Evolutionary conservation across 2,329 filamentous ascomycete genomes (phyloP).

Genomic region (Penicillium digitatum): DNA sequence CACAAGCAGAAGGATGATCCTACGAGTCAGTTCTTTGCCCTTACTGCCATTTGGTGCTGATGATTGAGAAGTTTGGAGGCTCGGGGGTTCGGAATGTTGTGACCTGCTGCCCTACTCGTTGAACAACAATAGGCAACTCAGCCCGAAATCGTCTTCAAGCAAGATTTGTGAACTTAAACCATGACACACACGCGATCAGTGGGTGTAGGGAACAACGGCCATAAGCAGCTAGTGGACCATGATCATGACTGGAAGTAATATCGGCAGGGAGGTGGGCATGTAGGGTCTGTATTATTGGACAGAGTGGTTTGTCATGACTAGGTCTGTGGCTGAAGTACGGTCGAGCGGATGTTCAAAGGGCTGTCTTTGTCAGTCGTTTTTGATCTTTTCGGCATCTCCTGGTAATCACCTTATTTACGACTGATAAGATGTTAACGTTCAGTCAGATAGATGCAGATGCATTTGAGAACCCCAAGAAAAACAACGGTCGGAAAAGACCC

Average conservation of each 20-base stretch:
- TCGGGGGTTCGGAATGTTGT: conserved; percentile 12
- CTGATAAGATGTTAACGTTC: background rate
- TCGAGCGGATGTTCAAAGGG: background rate
- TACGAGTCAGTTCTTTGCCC: conserved; percentile 28
- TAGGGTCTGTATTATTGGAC: no score
- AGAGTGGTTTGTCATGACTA: no score
- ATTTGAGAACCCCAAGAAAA: conserved; percentile 6
- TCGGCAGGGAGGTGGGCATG: no score
- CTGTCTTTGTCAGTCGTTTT: background rate
- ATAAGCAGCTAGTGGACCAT: no score
- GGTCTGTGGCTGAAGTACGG: no score
- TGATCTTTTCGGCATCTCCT: background rate
- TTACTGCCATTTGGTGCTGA: conserved; percentile 24
- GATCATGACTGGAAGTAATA: no score
- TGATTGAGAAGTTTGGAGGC: conserved; percentile 23
- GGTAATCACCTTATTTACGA: background rate
- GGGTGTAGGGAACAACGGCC: no score
- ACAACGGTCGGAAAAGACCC: conserved; percentile 3
- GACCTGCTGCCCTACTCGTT: conserved; percentile 19
- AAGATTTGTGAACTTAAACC: background rate
- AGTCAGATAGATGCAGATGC: background rate
- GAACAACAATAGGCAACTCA: conserved; percentile 22
- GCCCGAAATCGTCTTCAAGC: conserved; percentile 7
- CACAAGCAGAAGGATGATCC: conserved; percentile 34
- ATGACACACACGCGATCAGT: no score